Percentiles rank a stretch among this genome's conserved stretches.
phyloP scores from a whole-genome alignment of 768 basidiomycete species.

The Clitopilus passeckerianus region DNA sequence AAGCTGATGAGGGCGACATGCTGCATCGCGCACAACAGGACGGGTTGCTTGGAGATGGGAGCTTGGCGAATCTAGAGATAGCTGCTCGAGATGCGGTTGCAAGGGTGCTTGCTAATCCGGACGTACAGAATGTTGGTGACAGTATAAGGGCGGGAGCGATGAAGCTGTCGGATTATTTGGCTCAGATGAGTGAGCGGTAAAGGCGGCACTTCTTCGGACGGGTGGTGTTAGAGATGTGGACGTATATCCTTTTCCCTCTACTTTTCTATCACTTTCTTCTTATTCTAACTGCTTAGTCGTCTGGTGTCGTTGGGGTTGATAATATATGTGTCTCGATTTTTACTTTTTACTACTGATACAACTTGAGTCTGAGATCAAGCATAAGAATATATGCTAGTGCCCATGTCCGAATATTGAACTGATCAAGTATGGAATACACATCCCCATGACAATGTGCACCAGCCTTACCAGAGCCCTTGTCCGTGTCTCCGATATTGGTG shows the following conservation, averaged over 20 bases:
- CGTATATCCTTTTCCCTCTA: neutral
- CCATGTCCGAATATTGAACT: slow-evolving; percentile 59
- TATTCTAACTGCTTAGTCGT: neutral
- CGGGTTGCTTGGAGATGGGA: slow-evolving; percentile 47
- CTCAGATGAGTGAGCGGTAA: slow-evolving; percentile 56
- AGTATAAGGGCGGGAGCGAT: slow-evolving; percentile 75
- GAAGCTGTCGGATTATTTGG: slow-evolving; percentile 71
- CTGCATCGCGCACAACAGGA: slow-evolving; percentile 22
- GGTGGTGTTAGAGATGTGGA: neutral
- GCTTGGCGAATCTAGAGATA: slow-evolving; percentile 48
- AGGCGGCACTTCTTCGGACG: neutral
- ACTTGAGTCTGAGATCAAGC: no score
- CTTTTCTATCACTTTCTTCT: neutral
- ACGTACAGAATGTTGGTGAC: slow-evolving; percentile 83
- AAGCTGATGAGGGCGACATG: slow-evolving; percentile 45
- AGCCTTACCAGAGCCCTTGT: slow-evolving; percentile 44
- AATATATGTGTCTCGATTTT: neutral
- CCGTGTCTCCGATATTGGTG: slow-evolving; percentile 22
- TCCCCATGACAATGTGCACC: slow-evolving; percentile 56
- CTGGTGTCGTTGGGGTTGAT: neutral
- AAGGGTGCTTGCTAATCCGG: slow-evolving; percentile 75
- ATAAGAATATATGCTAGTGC: slow-evolving; percentile 26
- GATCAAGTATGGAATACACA: slow-evolving; percentile 65
- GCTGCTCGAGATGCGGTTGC: slow-evolving; percentile 75
- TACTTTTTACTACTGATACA: neutral